These are phyloP conservation scores for Sanghuangporus weigelae DNA, from an alignment of 1,284 basidiomycete genomes.

Conservation along the genomic window DNA sequence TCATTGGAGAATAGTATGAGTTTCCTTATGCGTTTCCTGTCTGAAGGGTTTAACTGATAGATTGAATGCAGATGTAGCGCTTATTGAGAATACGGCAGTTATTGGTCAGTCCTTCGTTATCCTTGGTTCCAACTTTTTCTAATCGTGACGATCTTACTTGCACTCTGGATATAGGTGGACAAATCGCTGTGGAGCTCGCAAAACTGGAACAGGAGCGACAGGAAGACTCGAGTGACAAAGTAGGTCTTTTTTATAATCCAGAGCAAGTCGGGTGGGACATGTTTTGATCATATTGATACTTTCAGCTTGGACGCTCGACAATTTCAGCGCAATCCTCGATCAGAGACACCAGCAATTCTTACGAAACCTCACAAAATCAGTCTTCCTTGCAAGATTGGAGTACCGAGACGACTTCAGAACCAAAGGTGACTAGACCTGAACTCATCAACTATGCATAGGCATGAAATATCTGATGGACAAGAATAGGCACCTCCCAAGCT, in stretches of 20 bases:
- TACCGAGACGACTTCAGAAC: neutral
- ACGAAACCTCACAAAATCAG: neutral
- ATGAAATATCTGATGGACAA: neutral
- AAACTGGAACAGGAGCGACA: conserved; percentile 34
- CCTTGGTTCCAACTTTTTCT: neutral
- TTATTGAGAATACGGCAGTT: conserved; percentile 89
- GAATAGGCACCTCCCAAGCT: conserved; percentile 35
- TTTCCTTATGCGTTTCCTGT: neutral
- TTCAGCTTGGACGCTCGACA: neutral
- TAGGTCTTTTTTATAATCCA: neutral
- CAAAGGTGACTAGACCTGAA: neutral
- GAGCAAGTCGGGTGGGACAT: neutral
- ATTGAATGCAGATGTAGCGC: conserved; percentile 65
- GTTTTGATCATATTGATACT: neutral
- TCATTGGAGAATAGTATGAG: conserved; percentile 69
- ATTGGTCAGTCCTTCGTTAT: conserved; percentile 51
- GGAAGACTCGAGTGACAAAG: neutral
- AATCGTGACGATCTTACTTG: neutral
- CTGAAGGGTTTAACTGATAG: neutral
- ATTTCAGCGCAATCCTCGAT: neutral
- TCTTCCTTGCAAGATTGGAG: neutral
- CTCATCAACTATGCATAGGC: too few species aligned
- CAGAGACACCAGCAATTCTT: neutral
- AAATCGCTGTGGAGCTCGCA: conserved; percentile 79
- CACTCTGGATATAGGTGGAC: conserved; percentile 44